These are phyloP conservation scores for Leucogyrophana mollusca DNA, from an alignment of 768 basidiomycete species.

Conservation along the genomic window DNA sequence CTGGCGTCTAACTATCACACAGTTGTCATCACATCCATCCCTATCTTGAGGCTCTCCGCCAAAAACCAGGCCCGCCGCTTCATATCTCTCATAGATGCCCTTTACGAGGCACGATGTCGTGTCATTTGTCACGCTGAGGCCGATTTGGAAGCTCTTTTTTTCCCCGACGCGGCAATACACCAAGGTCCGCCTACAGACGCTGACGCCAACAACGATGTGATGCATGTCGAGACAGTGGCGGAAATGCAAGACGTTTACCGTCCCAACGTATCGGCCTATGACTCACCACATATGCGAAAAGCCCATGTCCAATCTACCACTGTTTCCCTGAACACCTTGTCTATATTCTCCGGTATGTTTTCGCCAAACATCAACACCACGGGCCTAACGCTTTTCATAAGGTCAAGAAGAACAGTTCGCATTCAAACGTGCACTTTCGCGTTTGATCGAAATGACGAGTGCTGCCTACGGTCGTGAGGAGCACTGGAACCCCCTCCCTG, in stretches of 20 bases:
- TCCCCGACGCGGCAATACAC: constrained; percentile 41
- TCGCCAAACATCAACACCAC: background rate
- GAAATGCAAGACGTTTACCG: constrained; percentile 50
- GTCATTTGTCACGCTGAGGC: constrained; percentile 40
- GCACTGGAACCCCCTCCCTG: constrained; percentile 36
- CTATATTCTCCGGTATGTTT: constrained; percentile 47
- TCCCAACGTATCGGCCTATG: constrained; percentile 57
- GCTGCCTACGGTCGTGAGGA: constrained; percentile 29
- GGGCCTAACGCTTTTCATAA: constrained; percentile 10
- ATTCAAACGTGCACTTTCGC: constrained; percentile 59
- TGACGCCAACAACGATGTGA: constrained; percentile 24
- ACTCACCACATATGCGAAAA: constrained; percentile 32
- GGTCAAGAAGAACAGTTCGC: constrained; percentile 64
- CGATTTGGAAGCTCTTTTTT: constrained; percentile 47
- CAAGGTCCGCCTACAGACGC: background rate
- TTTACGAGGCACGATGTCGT: constrained; percentile 45
- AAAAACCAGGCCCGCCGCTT: constrained; percentile 62
- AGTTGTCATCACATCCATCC: constrained; percentile 50
- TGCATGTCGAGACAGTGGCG: constrained; percentile 49
- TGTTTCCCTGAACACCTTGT: constrained; percentile 44
- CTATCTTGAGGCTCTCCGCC: constrained; percentile 43
- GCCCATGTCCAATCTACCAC: constrained; percentile 23
- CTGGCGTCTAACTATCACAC: constrained; percentile 49
- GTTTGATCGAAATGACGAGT: constrained; percentile 57
- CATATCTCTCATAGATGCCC: constrained; percentile 60